Percentiles rank a stretch among this genome's conserved stretches.
These are phyloP conservation scores for apple (Malus domestica) DNA, from an alignment of 306 rosid species.

Conservation along the genomic window ASM211411v1 NC_041802.1:10809501-10810000, in stretches of 20 bases:
- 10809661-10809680: neutral
- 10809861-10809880: neutral
- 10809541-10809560: slow-evolving; percentile 13
- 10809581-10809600: neutral
- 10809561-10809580: slow-evolving; percentile 3
- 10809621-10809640: slow-evolving; percentile 11
- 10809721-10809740: slow-evolving; percentile 43
- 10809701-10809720: neutral
- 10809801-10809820: slow-evolving; percentile 54
- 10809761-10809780: slow-evolving; percentile 78
- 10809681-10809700: neutral
- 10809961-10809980: no score
- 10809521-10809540: slow-evolving; percentile 24
- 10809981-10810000: no score
- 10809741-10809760: slow-evolving; percentile 78
- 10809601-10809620: neutral
- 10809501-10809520: slow-evolving; percentile 26
- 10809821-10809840: slow-evolving; percentile 33
- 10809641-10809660: neutral
- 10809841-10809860: neutral
- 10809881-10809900: neutral
- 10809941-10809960: no score
- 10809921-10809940: no score
- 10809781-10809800: slow-evolving; percentile 61
- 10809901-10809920: neutral